phyloP scores from a whole-genome alignment of 441 rosid species.

The Cnidoscolus chayamansa region DNA sequence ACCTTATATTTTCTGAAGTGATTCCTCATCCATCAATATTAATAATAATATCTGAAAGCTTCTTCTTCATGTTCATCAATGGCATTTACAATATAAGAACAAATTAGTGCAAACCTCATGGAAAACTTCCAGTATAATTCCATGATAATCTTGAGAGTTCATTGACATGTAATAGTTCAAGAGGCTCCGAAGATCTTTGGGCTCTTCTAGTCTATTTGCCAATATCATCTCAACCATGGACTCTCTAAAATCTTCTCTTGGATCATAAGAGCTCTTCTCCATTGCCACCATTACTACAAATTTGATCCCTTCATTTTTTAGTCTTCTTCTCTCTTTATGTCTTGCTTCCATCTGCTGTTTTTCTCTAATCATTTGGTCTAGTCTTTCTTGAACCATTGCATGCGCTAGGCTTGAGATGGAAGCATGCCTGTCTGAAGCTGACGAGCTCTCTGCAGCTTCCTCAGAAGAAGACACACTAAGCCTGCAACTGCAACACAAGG shows the following conservation, averaged over 20 bases:
- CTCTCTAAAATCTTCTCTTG: slow-evolving; percentile 74
- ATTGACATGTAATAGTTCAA: slow-evolving; percentile 71
- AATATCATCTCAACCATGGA: slow-evolving; percentile 84
- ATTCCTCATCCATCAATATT: neutral
- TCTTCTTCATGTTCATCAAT: slow-evolving; percentile 18
- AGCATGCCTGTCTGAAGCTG: slow-evolving; percentile 38
- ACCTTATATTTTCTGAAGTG: neutral
- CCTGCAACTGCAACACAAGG: slow-evolving; percentile 70
- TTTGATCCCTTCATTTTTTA: slow-evolving; percentile 35
- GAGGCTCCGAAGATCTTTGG: slow-evolving; percentile 66
- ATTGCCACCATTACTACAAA: slow-evolving; percentile 75
- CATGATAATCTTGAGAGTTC: slow-evolving; percentile 56
- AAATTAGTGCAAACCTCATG: slow-evolving; percentile 69
- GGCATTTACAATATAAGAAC: slow-evolving; percentile 46
- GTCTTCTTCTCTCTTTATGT: slow-evolving; percentile 29
- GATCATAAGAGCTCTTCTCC: slow-evolving; percentile 78
- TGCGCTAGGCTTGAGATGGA: slow-evolving; percentile 79
- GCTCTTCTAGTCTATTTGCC: slow-evolving; percentile 54
- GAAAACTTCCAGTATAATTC: slow-evolving; percentile 61
- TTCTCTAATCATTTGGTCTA: slow-evolving; percentile 77
- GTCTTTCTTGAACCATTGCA: slow-evolving; percentile 85
- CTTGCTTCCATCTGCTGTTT: slow-evolving; percentile 40
- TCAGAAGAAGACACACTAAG: slow-evolving; percentile 59
- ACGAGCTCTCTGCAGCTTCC: slow-evolving; percentile 44
- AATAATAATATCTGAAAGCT: neutral